phyloP scores from a whole-genome alignment of 495 filamentous ascomycete genomes.

The Penicillium soppii region DNA sequence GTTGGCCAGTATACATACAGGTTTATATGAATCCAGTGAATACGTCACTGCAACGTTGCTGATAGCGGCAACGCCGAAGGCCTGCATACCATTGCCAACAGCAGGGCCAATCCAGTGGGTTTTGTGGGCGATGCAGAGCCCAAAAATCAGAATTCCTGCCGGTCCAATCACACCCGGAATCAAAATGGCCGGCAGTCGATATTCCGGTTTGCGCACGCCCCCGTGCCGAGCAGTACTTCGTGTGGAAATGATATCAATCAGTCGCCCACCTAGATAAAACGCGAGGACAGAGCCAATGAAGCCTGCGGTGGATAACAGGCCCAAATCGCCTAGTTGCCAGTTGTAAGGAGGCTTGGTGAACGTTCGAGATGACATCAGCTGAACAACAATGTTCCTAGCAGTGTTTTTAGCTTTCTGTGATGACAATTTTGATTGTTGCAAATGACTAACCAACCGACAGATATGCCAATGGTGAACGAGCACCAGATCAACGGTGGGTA shows the following conservation, averaged over 20 bases:
- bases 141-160: slow-evolving; percentile 29
- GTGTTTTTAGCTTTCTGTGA: background rate
- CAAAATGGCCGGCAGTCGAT: slow-evolving; percentile 27
- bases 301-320: slow-evolving; percentile 28
- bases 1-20: slow-evolving; percentile 11
- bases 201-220: slow-evolving; percentile 27
- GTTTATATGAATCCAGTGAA: slow-evolving; percentile 30
- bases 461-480: slow-evolving; percentile 28
- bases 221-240: slow-evolving; percentile 24
- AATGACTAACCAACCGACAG: slow-evolving; percentile 27
- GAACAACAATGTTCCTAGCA: slow-evolving; percentile 35
- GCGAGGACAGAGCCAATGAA: slow-evolving; percentile 32
- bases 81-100: slow-evolving; percentile 36
- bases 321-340: slow-evolving; percentile 26
- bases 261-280: slow-evolving; percentile 31
- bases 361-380: slow-evolving; percentile 27
- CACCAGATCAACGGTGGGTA: slow-evolving; percentile 35
- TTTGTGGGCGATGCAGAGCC: slow-evolving; percentile 26
- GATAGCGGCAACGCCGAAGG: slow-evolving; percentile 32
- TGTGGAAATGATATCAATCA: slow-evolving; percentile 34
- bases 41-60: slow-evolving; percentile 38
- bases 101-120: slow-evolving; percentile 32
- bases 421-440: background rate
- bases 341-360: slow-evolving; percentile 32
- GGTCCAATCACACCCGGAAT: slow-evolving; percentile 31